Evolutionary conservation across 1,139 yeast genomes (phyloP).

Genomic region (Taphrina flavorubra): DNA sequence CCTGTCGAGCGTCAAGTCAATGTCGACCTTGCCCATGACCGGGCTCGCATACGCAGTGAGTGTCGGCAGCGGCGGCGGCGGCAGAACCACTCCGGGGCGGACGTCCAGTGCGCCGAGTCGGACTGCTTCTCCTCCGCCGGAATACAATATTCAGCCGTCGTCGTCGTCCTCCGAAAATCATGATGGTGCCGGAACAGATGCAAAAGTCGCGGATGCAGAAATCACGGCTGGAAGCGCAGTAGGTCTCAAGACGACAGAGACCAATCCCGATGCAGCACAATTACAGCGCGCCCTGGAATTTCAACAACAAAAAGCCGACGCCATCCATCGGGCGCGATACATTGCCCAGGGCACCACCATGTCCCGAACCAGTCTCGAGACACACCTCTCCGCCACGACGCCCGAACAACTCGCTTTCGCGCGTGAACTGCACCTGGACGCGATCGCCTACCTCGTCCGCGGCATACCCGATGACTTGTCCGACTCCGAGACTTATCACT

Average conservation of each 20-base stretch:
- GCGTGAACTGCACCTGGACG: slow-evolving; percentile 3
- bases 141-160: slow-evolving; percentile 3
- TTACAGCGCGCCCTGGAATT: slow-evolving; percentile 22
- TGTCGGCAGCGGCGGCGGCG: not conserved
- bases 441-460: slow-evolving; percentile 15
- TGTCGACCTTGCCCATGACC: slow-evolving; percentile 21
- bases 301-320: not conserved
- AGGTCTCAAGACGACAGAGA: not conserved
- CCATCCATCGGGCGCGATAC: slow-evolving; percentile 15
- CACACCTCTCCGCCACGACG: slow-evolving; percentile 6
- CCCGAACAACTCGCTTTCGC: slow-evolving; percentile 8
- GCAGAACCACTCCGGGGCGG: not conserved
- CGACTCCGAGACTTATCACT: not conserved
- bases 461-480: slow-evolving; percentile 15
- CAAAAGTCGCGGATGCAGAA: not conserved
- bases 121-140: slow-evolving; percentile 19
- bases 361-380: slow-evolving; percentile 3
- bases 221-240: not conserved
- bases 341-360: not conserved
- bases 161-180: not conserved
- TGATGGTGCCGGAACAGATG: not conserved
- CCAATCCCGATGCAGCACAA: slow-evolving; percentile 6
- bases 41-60: slow-evolving; percentile 20
- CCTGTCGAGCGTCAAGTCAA: slow-evolving; percentile 17
- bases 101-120: not conserved